phyloP scores from a whole-genome alignment of 352 stramenopile species.

The Phytophthora melonis region DNA sequence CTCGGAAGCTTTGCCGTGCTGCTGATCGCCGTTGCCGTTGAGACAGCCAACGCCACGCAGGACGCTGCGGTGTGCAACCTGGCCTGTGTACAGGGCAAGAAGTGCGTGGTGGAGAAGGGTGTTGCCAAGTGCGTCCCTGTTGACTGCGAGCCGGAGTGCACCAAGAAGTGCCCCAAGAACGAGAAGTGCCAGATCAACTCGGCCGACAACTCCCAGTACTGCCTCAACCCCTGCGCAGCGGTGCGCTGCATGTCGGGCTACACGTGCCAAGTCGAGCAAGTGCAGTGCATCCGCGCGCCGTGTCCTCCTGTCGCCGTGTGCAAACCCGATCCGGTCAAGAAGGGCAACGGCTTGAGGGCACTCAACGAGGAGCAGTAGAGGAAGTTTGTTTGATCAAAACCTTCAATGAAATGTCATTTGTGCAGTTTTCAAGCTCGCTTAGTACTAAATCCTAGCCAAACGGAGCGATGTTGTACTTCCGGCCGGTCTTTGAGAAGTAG shows the following conservation, averaged over 20 bases:
- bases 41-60: background rate
- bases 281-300: constrained; percentile 32
- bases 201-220: constrained; percentile 26
- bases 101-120: constrained; percentile 26
- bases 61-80: constrained; percentile 17
- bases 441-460: no score
- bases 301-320: constrained; percentile 31
- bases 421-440: no score
- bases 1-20: constrained; percentile 2
- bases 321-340: constrained; percentile 24
- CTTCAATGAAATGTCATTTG: no score
- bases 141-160: constrained; percentile 11
- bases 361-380: background rate
- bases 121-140: constrained; percentile 18
- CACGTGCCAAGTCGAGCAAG: constrained; percentile 31
- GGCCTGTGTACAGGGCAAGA: constrained; percentile 14
- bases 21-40: constrained; percentile 6
- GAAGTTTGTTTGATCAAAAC: no score
- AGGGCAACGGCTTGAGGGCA: background rate
- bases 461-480: no score
- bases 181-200: constrained; percentile 36
- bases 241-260: constrained; percentile 25
- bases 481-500: no score
- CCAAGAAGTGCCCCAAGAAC: constrained; percentile 26
- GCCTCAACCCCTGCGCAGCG: constrained; percentile 28